Conservation (phyloP, 2,329 filamentous ascomycete genomes). For the Scolecobasidium constrictum region DNA sequence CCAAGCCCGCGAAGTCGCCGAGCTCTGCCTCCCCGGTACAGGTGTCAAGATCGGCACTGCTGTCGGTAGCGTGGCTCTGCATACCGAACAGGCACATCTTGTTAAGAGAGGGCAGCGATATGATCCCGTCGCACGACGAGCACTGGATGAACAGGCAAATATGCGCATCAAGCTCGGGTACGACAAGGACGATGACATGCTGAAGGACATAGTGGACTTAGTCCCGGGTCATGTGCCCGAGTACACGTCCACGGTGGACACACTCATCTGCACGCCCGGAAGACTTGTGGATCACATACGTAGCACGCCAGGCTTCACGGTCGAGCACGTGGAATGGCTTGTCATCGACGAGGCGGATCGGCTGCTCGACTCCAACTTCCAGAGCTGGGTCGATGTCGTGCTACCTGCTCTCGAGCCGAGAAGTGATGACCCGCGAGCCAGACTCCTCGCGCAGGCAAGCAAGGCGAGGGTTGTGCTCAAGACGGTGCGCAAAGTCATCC, state of each 20-base stretch:
- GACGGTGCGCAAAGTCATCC: constrained; percentile 65
- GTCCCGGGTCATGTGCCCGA: constrained; percentile 53
- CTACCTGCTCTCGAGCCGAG: constrained; percentile 49
- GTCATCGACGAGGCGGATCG: constrained; percentile 93
- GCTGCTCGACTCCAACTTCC: constrained; percentile 80
- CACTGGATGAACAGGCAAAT: constrained; percentile 30
- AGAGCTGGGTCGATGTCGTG: constrained; percentile 73
- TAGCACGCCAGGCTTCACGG: constrained; percentile 68
- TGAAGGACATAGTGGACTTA: constrained; percentile 26
- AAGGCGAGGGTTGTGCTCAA: constrained; percentile 28
- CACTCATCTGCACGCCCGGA: constrained; percentile 85
- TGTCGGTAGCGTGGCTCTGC: constrained; percentile 67
- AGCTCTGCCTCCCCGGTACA: constrained; percentile 61
- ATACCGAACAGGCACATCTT: constrained; percentile 50
- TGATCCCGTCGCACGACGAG: constrained; percentile 49
- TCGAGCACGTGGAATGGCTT: constrained; percentile 74
- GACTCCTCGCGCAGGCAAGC: background rate
- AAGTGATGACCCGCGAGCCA: constrained; percentile 14
- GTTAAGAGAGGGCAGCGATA: constrained; percentile 50
- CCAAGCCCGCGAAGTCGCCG: constrained; percentile 71
- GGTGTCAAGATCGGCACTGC: constrained; percentile 71
- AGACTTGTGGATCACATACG: constrained; percentile 84
- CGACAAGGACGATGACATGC: constrained; percentile 25
- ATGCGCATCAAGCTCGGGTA: constrained; percentile 20
- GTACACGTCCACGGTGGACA: constrained; percentile 65